These are phyloP conservation scores for Geotrichum europaeum DNA, from an alignment of 1,139 yeast genomes.

Conservation along the genomic window DNA sequence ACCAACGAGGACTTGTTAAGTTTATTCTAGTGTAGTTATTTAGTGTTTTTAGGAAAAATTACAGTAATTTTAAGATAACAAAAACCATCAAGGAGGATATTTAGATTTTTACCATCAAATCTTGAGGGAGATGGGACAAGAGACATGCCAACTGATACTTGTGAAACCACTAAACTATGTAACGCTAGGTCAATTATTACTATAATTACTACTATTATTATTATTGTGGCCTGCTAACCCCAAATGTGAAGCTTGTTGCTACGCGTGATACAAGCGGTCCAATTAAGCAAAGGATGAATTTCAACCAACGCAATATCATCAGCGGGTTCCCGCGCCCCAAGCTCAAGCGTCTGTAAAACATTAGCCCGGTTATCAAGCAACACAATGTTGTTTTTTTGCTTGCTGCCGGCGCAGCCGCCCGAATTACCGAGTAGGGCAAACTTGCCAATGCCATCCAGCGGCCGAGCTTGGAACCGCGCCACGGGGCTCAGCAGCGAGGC, in stretches of 20 bases:
- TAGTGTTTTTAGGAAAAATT: slow-evolving; percentile 3
- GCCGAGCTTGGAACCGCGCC: background rate
- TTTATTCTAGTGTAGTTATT: slow-evolving; percentile 32
- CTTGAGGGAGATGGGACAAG: no score
- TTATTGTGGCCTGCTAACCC: background rate
- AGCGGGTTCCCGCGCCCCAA: background rate
- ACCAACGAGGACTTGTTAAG: slow-evolving; percentile 52
- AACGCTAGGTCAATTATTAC: background rate
- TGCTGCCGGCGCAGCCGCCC: background rate
- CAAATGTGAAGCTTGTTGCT: background rate
- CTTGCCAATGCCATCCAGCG: slow-evolving; percentile 2
- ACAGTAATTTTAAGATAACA: background rate
- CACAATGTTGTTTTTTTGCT: background rate
- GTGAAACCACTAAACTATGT: background rate
- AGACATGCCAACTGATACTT: background rate
- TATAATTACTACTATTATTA: background rate
- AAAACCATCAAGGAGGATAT: background rate
- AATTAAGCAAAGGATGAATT: slow-evolving; percentile 3
- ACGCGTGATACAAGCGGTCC: slow-evolving; percentile 1
- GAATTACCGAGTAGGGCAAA: background rate
- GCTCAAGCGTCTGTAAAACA: background rate
- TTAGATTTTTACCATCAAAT: no score
- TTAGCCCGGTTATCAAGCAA: background rate
- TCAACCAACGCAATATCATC: background rate
- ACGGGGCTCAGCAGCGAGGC: background rate